Evolutionary conservation across 139 green algal species (phyloP).

Genomic region (Limnomonas spitsbergensis): DNA sequence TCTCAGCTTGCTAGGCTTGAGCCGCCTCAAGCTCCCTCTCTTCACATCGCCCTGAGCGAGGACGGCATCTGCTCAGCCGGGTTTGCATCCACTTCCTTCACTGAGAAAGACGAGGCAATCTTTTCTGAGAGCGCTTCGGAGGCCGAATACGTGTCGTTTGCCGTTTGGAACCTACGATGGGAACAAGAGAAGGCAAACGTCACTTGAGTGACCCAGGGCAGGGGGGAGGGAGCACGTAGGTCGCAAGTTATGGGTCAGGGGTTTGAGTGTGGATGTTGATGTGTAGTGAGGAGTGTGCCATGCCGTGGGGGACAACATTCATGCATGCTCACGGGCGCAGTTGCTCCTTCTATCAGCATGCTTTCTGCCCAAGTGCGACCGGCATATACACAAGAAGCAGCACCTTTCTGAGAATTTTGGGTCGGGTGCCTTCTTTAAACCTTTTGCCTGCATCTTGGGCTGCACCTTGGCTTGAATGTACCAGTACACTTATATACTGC

Average conservation of each 20-base stretch:
- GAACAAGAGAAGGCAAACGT: neutral
- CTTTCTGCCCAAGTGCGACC: too few relatives aligned
- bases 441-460: too few relatives aligned
- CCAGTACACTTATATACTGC: too few relatives aligned
- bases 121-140: neutral
- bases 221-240: too few relatives aligned
- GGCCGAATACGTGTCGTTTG: neutral
- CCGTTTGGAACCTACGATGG: constrained; percentile 6
- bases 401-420: too few relatives aligned
- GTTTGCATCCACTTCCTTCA: constrained; percentile 1
- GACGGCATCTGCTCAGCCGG: neutral
- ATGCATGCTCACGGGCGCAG: neutral
- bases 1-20: too few relatives aligned
- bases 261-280: neutral
- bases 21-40: too few relatives aligned
- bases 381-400: too few relatives aligned
- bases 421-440: too few relatives aligned
- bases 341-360: too few relatives aligned
- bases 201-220: too few relatives aligned
- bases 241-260: neutral
- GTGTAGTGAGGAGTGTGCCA: neutral
- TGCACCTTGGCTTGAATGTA: too few relatives aligned
- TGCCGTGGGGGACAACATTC: neutral
- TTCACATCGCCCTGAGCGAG: neutral
- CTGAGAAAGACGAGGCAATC: neutral